These are phyloP conservation scores for Rhynchospora tenuis DNA, from an alignment of 176 grass and related monocot genomes.

Conservation along the genomic window DNA sequence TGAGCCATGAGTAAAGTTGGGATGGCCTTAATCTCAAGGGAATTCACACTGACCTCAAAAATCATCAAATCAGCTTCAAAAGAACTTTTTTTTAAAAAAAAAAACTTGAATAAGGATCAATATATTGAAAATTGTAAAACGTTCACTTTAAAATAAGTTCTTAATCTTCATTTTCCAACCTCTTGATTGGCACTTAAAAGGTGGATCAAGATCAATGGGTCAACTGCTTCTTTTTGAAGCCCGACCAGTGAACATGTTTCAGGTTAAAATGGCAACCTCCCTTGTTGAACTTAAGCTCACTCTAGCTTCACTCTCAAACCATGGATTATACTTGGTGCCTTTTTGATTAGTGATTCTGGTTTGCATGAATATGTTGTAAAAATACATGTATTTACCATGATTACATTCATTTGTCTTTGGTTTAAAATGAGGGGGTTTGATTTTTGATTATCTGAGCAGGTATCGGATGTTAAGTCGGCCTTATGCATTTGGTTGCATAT, in stretches of 20 bases:
- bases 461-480: constrained; percentile 87
- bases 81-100: neutral
- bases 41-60: neutral
- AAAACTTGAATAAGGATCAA: neutral
- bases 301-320: neutral
- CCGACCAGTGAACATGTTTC: neutral
- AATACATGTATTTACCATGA: neutral
- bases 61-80: neutral
- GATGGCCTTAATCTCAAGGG: neutral
- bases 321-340: neutral
- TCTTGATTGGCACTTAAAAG: neutral
- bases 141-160: neutral
- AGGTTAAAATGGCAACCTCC: neutral
- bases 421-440: neutral
- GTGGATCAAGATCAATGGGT: neutral
- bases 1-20: neutral
- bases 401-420: neutral
- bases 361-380: neutral
- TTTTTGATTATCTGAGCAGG: constrained; percentile 39
- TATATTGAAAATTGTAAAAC: neutral
- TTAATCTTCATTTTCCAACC: neutral
- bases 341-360: neutral
- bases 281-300: neutral
- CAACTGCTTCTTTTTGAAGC: neutral
- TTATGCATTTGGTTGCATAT: constrained; percentile 97